Percentiles rank a stretch among this genome's conserved stretches.
These are phyloP conservation scores for Penicillium paradoxum DNA, from an alignment of 495 filamentous ascomycete genomes.

Conservation along the genomic window DNA sequence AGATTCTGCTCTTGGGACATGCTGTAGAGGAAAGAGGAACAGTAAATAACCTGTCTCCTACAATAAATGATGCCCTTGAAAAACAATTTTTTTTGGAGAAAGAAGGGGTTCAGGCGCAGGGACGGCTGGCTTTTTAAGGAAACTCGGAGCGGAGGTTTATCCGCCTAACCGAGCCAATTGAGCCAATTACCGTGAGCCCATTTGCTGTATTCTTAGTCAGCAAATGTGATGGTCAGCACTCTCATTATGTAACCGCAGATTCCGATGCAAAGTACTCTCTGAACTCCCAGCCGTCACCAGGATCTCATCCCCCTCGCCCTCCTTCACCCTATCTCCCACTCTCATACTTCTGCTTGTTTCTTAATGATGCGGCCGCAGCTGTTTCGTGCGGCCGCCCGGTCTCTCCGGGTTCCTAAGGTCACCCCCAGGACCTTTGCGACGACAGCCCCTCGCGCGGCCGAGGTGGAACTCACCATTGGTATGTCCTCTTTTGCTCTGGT, in stretches of 20 bases:
- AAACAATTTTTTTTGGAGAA: slow-evolving; percentile 48
- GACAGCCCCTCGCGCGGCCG: slow-evolving; percentile 65
- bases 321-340: slow-evolving; percentile 29
- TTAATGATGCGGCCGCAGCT: slow-evolving; percentile 84
- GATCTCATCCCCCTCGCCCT: slow-evolving; percentile 14
- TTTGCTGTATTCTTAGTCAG: slow-evolving; percentile 30
- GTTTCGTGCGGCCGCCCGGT: slow-evolving; percentile 79
- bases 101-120: slow-evolving; percentile 32
- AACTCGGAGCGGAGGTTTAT: slow-evolving; percentile 22
- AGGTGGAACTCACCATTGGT: slow-evolving; percentile 96
- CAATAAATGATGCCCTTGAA: slow-evolving; percentile 79
- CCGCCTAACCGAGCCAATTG: slow-evolving; percentile 35
- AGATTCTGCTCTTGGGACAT: slow-evolving; percentile 53
- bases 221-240: slow-evolving; percentile 26
- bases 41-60: slow-evolving; percentile 56
- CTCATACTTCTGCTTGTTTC: slow-evolving; percentile 29
- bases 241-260: slow-evolving; percentile 30
- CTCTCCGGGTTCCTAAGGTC: slow-evolving; percentile 57
- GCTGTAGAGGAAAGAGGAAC: slow-evolving; percentile 58
- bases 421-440: slow-evolving; percentile 70
- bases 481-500: slow-evolving; percentile 33
- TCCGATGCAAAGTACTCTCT: slow-evolving; percentile 34
- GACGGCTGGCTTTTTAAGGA: slow-evolving; percentile 7
- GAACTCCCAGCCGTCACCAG: slow-evolving; percentile 25
- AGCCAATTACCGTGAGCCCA: slow-evolving; percentile 32